phyloP scores from a whole-genome alignment of 2,329 filamentous ascomycete genomes.

The Penicillium sp. region DNA sequence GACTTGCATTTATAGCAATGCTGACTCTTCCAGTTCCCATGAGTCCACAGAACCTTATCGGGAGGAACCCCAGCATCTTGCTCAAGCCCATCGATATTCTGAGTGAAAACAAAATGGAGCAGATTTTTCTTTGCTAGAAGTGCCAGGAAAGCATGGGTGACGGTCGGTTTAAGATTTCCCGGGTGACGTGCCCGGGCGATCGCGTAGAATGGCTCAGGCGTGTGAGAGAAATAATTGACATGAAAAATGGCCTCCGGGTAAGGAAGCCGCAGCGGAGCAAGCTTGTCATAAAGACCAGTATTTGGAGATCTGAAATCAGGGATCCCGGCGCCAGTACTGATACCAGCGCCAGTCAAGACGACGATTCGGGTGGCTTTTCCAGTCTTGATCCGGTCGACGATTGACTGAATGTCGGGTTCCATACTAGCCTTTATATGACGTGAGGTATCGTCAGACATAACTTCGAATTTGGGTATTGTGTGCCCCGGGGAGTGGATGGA shows the following conservation, averaged over 20 bases:
- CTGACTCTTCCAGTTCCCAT: slow-evolving; percentile 82
- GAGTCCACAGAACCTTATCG: slow-evolving; percentile 75
- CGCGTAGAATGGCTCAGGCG: slow-evolving; percentile 80
- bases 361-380: slow-evolving; percentile 17
- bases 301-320: slow-evolving; percentile 85
- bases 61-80: slow-evolving; percentile 72
- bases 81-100: slow-evolving; percentile 90
- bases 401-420: slow-evolving; percentile 3
- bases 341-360: slow-evolving; percentile 66
- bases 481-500: background rate
- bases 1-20: slow-evolving; percentile 75
- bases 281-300: slow-evolving; percentile 82
- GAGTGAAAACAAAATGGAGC: slow-evolving; percentile 79
- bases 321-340: slow-evolving; percentile 57
- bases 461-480: background rate
- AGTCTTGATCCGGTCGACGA: slow-evolving; percentile 15
- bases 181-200: slow-evolving; percentile 83
- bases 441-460: background rate
- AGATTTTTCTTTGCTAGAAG: slow-evolving; percentile 70
- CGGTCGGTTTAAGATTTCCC: slow-evolving; percentile 75
- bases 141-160: slow-evolving; percentile 78
- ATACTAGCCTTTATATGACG: background rate
- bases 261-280: slow-evolving; percentile 73
- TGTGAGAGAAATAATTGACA: slow-evolving; percentile 72
- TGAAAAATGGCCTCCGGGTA: slow-evolving; percentile 86